Base-by-base conservation (phyloP, 257 asterid species). In the Craterostigma plantagineum region DNA sequence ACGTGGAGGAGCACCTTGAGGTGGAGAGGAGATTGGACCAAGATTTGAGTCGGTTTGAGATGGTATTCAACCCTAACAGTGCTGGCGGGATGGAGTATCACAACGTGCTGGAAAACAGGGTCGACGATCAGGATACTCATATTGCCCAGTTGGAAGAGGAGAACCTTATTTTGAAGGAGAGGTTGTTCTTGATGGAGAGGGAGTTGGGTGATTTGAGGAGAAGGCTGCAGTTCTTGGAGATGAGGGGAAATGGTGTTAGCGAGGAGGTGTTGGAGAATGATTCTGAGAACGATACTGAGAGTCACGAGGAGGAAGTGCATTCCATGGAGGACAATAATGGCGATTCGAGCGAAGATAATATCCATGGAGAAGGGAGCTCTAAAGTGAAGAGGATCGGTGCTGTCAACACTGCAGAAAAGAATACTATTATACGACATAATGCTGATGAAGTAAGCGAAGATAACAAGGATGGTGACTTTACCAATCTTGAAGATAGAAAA, bases 1-100 rank as follows among this genome's bases (percentile, higher is more conserved):
- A 79, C 47, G 92, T 76, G 51, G 92, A 76, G 68, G 90, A 72
- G 63, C 92, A 79, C 30, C 69, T 72, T 7, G 84, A 79, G 67
- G 81, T 79, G 33, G 92, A 79, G 63, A 70, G 81, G 68, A 65
- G 92, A 67, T 56, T 79, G 66, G 83, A 75, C 56, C 92, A 75
- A 49, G 92, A 75, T 48, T 63, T 79, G 63, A 79, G 92, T 49
- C 65, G 87, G 18, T 79, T 79, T 39, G 92, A 79, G 63, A 79
- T 79, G 92, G 67, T 75, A 34, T 79, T 67, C 38, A 52, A 58
- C 58, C 92, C 92, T 0, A 69, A 42, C 15, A 42, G 34, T 17
- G 66, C 16, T 7, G 62, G 68, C 14, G 80, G 69, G 54, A 42
- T 56, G 51, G 86, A 75, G 9, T 69, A 64, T 42, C 71, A 59